Evolutionary conservation across 805 yeast species (phyloP).

Genomic region (Suhomyces tanzawaensis): DNA sequence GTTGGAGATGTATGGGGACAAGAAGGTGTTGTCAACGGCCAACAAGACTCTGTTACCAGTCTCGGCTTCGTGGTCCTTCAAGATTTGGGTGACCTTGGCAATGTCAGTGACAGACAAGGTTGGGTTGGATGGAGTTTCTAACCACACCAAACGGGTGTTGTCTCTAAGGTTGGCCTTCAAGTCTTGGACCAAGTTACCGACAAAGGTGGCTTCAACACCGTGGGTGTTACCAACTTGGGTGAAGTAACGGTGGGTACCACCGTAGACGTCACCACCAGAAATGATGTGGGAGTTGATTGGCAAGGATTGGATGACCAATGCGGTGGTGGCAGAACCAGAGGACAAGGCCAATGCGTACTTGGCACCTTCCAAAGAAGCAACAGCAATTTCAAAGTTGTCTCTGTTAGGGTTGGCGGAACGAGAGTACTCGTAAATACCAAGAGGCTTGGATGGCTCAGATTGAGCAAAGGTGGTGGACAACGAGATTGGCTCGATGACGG

Average conservation of each 20-base stretch:
- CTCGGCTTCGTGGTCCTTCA: slow-evolving; percentile 43
- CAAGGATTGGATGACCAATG: slow-evolving; percentile 69
- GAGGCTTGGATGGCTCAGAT: slow-evolving; percentile 69
- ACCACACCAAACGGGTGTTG: slow-evolving; percentile 77
- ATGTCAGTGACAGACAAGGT: slow-evolving; percentile 80
- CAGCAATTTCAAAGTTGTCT: slow-evolving; percentile 71
- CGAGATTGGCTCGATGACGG: slow-evolving; percentile 82
- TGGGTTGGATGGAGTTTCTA: slow-evolving; percentile 88
- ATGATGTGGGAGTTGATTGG: slow-evolving; percentile 72
- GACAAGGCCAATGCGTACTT: slow-evolving; percentile 73
- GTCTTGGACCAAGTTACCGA: slow-evolving; percentile 60
- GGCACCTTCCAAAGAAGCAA: slow-evolving; percentile 77
- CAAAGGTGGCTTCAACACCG: slow-evolving; percentile 68
- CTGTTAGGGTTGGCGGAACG: slow-evolving; percentile 87
- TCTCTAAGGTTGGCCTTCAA: slow-evolving; percentile 53
- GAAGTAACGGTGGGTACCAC: slow-evolving; percentile 90
- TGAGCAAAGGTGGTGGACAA: slow-evolving; percentile 85
- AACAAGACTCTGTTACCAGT: slow-evolving; percentile 54
- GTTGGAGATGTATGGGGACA: slow-evolving; percentile 83
- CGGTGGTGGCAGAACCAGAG: slow-evolving; percentile 86
- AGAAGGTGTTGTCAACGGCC: slow-evolving; percentile 86
- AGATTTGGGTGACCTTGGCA: slow-evolving; percentile 53
- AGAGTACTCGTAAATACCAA: slow-evolving; percentile 80
- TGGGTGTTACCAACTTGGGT: slow-evolving; percentile 80
- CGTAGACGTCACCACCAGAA: slow-evolving; percentile 83